A percentile compares a stretch with the other conserved stretches of the same genome.
phyloP scores from a whole-genome alignment of 2,329 filamentous ascomycete species.

The Fusarium foetens region DNA sequence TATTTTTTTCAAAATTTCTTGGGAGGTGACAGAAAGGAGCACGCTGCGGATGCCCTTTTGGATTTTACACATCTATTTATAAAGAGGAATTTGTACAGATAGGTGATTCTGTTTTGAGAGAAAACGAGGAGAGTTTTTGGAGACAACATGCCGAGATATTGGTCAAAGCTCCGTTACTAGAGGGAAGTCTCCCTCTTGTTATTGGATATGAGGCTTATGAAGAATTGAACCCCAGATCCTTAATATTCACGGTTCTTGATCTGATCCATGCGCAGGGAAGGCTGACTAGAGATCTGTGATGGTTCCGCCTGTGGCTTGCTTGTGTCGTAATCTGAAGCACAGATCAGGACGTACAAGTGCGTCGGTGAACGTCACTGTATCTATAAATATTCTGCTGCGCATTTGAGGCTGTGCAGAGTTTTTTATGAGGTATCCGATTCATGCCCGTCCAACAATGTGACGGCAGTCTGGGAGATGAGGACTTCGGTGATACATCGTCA shows the following conservation, averaged over 20 bases:
- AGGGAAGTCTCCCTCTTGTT: neutral
- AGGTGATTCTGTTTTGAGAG: constrained; percentile 9
- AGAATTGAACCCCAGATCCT: constrained; percentile 14
- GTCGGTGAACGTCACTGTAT: neutral
- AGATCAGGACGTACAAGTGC: neutral
- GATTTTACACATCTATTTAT: constrained; percentile 21
- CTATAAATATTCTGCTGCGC: constrained; percentile 4
- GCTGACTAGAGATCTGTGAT: constrained; percentile 22
- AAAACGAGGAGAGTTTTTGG: constrained; percentile 19
- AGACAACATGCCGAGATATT: constrained; percentile 12
- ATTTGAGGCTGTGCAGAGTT: neutral
- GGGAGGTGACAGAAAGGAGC: constrained; percentile 1
- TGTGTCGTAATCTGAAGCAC: constrained; percentile 16
- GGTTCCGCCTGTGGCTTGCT: constrained; percentile 3
- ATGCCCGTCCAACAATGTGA: neutral
- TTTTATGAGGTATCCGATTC: neutral
- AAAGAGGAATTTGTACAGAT: constrained; percentile 15
- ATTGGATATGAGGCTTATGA: constrained; percentile 17
- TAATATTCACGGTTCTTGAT: constrained; percentile 19
- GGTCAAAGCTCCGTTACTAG: constrained; percentile 14
- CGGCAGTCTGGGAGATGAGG: neutral
- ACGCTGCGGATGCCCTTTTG: constrained; percentile 3
- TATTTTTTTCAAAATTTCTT: neutral
- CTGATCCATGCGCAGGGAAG: constrained; percentile 23
- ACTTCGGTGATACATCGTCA: neutral